Evolutionary conservation across 78 protist species (phyloP).

Genomic region (Dictyostelium intermedium): DNA sequence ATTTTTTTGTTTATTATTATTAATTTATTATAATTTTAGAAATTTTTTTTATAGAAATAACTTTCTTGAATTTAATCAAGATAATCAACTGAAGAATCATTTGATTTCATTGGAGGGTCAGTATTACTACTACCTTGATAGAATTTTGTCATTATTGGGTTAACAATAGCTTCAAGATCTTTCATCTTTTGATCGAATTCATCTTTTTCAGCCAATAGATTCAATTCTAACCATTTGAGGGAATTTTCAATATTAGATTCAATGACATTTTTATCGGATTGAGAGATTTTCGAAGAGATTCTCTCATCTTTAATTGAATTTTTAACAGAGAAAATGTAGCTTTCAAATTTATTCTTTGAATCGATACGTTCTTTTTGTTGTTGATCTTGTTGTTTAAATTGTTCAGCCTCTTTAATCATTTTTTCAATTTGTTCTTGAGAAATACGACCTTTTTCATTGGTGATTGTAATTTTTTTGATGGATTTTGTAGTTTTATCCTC

Average conservation of each 20-base stretch:
- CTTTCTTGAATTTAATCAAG: no score
- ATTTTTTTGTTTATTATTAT: no score
- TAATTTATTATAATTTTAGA: no score
- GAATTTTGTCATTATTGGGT: slow-evolving; percentile 92
- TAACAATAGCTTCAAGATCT: slow-evolving; percentile 88
- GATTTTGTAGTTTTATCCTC: slow-evolving; percentile 93
- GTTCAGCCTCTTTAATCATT: slow-evolving; percentile 97
- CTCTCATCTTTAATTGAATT: slow-evolving; percentile 59
- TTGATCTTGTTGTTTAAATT: slow-evolving; percentile 92
- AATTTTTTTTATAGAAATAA: no score
- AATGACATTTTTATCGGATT: slow-evolving; percentile 87
- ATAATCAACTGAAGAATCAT: no score
- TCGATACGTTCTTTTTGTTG: slow-evolving; percentile 70
- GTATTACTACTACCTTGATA: slow-evolving; percentile 48
- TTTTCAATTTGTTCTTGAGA: slow-evolving; percentile 93
- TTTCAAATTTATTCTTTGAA: slow-evolving; percentile 92
- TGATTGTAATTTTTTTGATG: slow-evolving; percentile 92
- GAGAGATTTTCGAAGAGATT: slow-evolving; percentile 86
- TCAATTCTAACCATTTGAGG: slow-evolving; percentile 82
- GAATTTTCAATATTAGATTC: slow-evolving; percentile 88
- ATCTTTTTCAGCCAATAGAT: slow-evolving; percentile 88
- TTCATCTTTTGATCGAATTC: slow-evolving; percentile 93
- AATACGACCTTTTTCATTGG: slow-evolving; percentile 96
- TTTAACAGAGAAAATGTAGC: slow-evolving; percentile 86
- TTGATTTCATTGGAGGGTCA: no score